These are phyloP conservation scores for Amanita pseudoporphyria DNA, from an alignment of 768 basidiomycete genomes.

Conservation along the genomic window DNA sequence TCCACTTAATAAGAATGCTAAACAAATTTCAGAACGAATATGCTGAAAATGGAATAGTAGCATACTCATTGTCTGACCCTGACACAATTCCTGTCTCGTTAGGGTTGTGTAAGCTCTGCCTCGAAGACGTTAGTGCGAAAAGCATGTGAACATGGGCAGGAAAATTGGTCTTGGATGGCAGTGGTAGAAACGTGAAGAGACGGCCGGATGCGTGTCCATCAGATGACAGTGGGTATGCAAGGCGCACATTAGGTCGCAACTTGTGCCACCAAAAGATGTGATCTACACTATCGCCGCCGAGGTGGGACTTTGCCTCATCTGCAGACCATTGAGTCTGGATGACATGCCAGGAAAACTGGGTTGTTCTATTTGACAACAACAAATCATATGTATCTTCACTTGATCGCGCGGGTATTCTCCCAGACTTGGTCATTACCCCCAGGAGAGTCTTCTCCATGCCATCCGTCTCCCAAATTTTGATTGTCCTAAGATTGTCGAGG, in stretches of 20 bases:
- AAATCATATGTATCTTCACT: neutral
- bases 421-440: constrained; percentile 12
- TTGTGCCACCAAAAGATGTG: constrained; percentile 27
- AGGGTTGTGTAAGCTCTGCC: constrained; percentile 31
- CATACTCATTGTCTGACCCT: constrained; percentile 33
- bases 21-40: neutral
- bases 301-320: constrained; percentile 3
- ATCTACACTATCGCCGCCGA: neutral
- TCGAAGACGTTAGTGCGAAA: too few species aligned
- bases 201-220: constrained; percentile 21
- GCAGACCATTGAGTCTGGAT: constrained; percentile 13
- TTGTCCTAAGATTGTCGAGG: too few species aligned
- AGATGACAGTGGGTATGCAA: constrained; percentile 23
- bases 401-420: neutral
- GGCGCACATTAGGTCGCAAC: constrained; percentile 26
- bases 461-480: too few species aligned
- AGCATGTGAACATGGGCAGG: too few species aligned
- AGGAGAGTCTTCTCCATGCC: constrained; percentile 12
- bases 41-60: neutral
- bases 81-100: constrained; percentile 28
- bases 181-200: constrained; percentile 39
- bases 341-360: constrained; percentile 21
- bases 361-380: neutral
- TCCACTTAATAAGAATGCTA: constrained; percentile 34
- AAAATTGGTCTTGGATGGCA: constrained; percentile 36